phyloP scores from a whole-genome alignment of 352 stramenopile genomes.

The Phytopythium delawarense region DNA sequence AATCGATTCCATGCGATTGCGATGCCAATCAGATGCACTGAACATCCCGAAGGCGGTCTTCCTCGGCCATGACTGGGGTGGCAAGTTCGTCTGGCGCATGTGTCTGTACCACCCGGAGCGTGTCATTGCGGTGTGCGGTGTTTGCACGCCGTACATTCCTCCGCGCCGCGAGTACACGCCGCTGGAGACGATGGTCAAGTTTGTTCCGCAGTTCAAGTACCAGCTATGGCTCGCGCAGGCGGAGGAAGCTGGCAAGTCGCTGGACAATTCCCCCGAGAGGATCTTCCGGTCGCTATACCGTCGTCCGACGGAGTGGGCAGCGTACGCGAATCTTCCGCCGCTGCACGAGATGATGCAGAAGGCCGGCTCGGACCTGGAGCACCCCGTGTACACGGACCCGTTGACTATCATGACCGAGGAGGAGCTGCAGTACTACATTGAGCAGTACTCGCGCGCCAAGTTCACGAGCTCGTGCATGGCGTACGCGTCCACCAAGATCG shows the following conservation, averaged over 20 bases:
- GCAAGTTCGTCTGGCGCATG: constrained; percentile 46
- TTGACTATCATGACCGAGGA: constrained; percentile 34
- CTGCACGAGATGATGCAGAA: constrained; percentile 22
- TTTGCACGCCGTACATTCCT: constrained; percentile 55
- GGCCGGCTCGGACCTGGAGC: constrained; percentile 18
- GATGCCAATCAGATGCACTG: constrained; percentile 26
- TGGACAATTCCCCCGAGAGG: constrained; percentile 26
- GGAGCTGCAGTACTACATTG: constrained; percentile 46
- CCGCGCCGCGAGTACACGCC: constrained; percentile 27
- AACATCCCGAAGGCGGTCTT: constrained; percentile 43
- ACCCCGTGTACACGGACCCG: constrained; percentile 30
- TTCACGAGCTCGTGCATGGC: constrained; percentile 32
- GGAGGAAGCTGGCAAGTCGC: constrained; percentile 22
- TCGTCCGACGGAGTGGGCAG: constrained; percentile 14
- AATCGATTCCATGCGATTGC: background rate
- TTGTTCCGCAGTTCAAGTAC: constrained; percentile 35
- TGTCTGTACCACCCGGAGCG: constrained; percentile 50
- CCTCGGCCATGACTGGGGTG: constrained; percentile 62
- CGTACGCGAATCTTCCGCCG: constrained; percentile 13
- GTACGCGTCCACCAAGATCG: constrained; percentile 34
- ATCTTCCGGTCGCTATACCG: constrained; percentile 39
- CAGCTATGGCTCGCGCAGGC: constrained; percentile 31
- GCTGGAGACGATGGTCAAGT: constrained; percentile 24
- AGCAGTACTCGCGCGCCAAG: constrained; percentile 29
- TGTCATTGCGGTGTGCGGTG: constrained; percentile 41